Conservation (phyloP, 352 stramenopile species). For the Phytophthora pistaciae region DNA sequence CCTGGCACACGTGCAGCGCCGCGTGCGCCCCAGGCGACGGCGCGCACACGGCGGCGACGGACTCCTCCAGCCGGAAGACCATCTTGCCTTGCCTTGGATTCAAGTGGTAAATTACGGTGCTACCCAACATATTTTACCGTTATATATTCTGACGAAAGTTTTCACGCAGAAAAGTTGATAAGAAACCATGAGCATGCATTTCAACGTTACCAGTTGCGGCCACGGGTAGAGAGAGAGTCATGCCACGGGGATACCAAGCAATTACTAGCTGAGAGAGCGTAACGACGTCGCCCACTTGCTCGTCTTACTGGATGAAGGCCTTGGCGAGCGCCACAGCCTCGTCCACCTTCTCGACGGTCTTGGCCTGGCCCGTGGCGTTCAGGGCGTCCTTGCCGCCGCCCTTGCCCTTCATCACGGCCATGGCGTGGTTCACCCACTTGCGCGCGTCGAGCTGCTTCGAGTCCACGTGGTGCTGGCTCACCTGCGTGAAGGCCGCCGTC, state of each 20-base stretch:
- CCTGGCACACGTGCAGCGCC: slow-evolving; percentile 43
- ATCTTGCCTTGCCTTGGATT: slow-evolving; percentile 33
- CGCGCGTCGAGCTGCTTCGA: slow-evolving; percentile 88
- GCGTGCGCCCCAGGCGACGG: slow-evolving; percentile 28
- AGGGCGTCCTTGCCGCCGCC: slow-evolving; percentile 94
- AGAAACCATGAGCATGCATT: slow-evolving; percentile 8
- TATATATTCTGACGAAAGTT: not conserved
- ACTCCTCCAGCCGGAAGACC: slow-evolving; percentile 59
- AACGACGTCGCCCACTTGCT: slow-evolving; percentile 35
- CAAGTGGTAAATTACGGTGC: not conserved
- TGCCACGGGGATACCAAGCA: not conserved
- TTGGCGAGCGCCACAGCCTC: slow-evolving; percentile 77
- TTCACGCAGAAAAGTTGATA: not conserved
- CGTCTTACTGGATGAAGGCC: slow-evolving; percentile 55
- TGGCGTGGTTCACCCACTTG: slow-evolving; percentile 94
- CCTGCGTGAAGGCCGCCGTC: slow-evolving; percentile 93
- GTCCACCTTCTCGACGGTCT: slow-evolving; percentile 77
- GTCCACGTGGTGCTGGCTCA: slow-evolving; percentile 84
- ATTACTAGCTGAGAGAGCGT: slow-evolving; percentile 28
- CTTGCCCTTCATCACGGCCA: slow-evolving; percentile 94
- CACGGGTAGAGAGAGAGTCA: slow-evolving; percentile 8
- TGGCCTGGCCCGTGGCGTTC: slow-evolving; percentile 83
- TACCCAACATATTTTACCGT: not conserved
- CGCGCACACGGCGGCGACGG: slow-evolving; percentile 54
- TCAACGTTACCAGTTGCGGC: slow-evolving; percentile 15